Evolutionary conservation across 805 yeast genomes (phyloP).

Genomic region (Debaryomyces tyrocola): DNA sequence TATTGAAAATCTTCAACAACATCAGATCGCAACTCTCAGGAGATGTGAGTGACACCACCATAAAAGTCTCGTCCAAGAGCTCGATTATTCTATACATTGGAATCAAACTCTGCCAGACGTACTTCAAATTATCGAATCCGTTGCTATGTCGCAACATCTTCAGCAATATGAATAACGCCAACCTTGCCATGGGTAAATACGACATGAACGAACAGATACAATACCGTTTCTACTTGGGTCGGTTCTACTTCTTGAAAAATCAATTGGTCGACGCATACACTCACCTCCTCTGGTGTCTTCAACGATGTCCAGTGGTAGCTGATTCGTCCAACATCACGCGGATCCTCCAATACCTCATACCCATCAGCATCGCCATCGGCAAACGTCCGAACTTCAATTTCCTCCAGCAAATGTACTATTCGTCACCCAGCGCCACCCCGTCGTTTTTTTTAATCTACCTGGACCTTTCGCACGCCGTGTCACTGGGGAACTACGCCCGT

Average conservation of each 20-base stretch:
- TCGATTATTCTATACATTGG: slow-evolving; percentile 54
- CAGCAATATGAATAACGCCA: slow-evolving; percentile 56
- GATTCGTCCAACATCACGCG: slow-evolving; percentile 36
- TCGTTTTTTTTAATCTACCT: slow-evolving; percentile 31
- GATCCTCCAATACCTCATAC: slow-evolving; percentile 50
- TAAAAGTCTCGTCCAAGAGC: slow-evolving; percentile 35
- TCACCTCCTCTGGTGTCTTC: slow-evolving; percentile 58
- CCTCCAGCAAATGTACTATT: slow-evolving; percentile 11
- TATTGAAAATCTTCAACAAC: slow-evolving; percentile 60
- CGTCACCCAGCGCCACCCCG: slow-evolving; percentile 6
- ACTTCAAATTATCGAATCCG: slow-evolving; percentile 55
- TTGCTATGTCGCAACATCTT: slow-evolving; percentile 61
- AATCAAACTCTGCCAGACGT: slow-evolving; percentile 52
- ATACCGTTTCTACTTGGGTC: slow-evolving; percentile 54
- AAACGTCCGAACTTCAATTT: slow-evolving; percentile 41
- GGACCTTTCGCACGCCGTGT: slow-evolving; percentile 36
- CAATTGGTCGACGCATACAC: slow-evolving; percentile 46
- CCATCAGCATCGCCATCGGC: slow-evolving; percentile 56
- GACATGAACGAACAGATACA: slow-evolving; percentile 46
- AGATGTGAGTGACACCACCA: slow-evolving; percentile 33
- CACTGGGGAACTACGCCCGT: slow-evolving; percentile 41
- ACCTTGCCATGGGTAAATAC: slow-evolving; percentile 41
- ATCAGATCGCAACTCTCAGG: slow-evolving; percentile 46
- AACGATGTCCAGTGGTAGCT: slow-evolving; percentile 29
- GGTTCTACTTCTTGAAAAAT: slow-evolving; percentile 54